Evolutionary conservation across 805 yeast genomes (phyloP), one percentile per base, ranked within the genome.

Genomic region (Scheffersomyces ergatensis): DNA sequence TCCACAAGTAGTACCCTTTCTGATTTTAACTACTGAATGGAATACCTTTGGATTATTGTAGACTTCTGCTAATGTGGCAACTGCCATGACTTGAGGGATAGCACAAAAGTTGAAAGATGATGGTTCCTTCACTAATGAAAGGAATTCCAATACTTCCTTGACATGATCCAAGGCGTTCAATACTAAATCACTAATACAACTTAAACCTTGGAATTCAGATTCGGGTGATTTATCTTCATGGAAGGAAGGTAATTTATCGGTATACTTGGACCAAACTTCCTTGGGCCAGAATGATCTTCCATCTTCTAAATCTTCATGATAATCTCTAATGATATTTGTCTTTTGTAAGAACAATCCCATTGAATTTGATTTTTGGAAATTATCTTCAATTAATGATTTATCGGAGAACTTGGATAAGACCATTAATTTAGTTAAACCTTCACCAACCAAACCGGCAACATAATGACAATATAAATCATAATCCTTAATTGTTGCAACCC

Each of bases 71-170:
- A 93, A 74, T 1, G 98, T 89, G 13, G 99, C 97, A 61, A 93
- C 85, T 27, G 98, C 97, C 99, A 93, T 93, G 15, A 92, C 97
- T 68, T 93, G 99, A 15, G 99, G 99, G 58, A 93, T 93, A 9
- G 97, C 88, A 70, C 97, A 90, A 71, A 93, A 93, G 53, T 82
- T 85, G 72, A 89, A 93, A 37, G 83, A 67, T 1, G 96, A 80
- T 45, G 84, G 86, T 58, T 93, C 99, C 44, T 77, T 76, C 37
- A 93, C 77, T 46, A 82, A 71, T 14, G 92, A 77, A 42, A 93
- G 72, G 60, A 86, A 93, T 38, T 76, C 76, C 52, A 93, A 73
- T 23, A 82, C 85, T 55, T 88, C 93, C 39, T 77, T 77, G 30
- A 79, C 89, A 56, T 92, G 97, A 21, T 67, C 71, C 58, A 93